A percentile compares a stretch with the other conserved stretches of the same genome.
These are phyloP conservation scores for Hypocreales sp. DNA, from an alignment of 2,329 filamentous ascomycete species.

Conservation along the genomic window DNA sequence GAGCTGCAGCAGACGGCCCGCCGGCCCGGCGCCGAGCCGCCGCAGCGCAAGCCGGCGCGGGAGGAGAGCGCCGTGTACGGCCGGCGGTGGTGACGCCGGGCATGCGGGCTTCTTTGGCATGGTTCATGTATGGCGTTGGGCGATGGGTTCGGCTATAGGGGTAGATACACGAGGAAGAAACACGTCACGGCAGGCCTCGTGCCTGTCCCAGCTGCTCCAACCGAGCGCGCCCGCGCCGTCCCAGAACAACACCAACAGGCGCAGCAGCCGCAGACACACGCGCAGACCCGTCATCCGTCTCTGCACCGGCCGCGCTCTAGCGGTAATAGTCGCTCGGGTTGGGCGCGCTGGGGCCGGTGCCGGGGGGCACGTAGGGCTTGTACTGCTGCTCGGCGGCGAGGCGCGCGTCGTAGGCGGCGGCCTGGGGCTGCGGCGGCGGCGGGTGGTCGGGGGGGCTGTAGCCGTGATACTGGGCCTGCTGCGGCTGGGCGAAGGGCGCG, in stretches of 20 bases:
- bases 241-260: no score
- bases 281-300: no score
- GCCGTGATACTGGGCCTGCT: conserved; percentile 22
- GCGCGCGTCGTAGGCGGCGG: conserved; percentile 30
- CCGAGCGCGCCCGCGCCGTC: no score
- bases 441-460: conserved; percentile 22
- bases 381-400: conserved; percentile 36
- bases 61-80: conserved; percentile 24
- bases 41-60: conserved; percentile 14
- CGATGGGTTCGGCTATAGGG: no score
- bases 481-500: conserved; percentile 13
- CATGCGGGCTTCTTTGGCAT: no score
- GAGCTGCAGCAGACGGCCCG: no score
- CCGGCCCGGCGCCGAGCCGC: conserved; percentile 3
- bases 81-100: conserved; percentile 19
- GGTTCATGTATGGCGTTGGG: no score
- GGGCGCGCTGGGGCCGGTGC: conserved; percentile 30
- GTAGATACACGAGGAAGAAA: no score
- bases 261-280: no score
- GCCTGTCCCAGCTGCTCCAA: no score
- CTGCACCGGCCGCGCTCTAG: no score
- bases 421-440: conserved; percentile 28
- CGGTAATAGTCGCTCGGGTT: conserved; percentile 42
- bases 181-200: no score
- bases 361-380: conserved; percentile 42